These are phyloP conservation scores for Seiridium cupressi DNA, from an alignment of 2,329 filamentous ascomycete genomes.

Conservation along the genomic window DNA sequence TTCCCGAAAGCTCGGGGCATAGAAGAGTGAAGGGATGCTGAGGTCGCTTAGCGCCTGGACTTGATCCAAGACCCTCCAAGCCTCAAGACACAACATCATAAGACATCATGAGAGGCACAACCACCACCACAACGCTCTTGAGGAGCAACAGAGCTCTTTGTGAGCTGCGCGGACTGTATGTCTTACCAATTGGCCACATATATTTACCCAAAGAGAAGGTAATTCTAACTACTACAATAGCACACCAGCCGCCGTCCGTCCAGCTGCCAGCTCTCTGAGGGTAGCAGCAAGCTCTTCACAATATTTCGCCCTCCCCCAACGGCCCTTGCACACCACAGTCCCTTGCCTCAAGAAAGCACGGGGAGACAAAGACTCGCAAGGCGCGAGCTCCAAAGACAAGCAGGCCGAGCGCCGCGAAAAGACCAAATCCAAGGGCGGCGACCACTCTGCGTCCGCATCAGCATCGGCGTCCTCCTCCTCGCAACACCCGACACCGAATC, in stretches of 20 bases:
- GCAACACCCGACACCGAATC: conserved; percentile 30
- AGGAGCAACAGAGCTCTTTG: not conserved
- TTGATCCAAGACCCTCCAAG: not conserved
- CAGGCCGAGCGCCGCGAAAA: not conserved
- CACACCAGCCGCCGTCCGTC: conserved; percentile 5
- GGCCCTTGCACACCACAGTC: conserved; percentile 7
- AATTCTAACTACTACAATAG: not conserved
- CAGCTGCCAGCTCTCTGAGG: not conserved
- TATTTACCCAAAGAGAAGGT: not conserved
- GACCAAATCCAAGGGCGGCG: not conserved
- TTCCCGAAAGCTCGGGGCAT: not conserved
- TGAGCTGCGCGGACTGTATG: conserved; percentile 7
- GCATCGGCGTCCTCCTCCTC: not conserved
- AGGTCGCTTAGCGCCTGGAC: not conserved
- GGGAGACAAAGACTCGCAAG: not conserved
- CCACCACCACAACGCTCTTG: not conserved
- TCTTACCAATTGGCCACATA: not conserved
- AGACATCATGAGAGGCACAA: conserved; percentile 1
- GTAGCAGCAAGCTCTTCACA: not conserved
- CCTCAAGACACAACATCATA: not conserved
- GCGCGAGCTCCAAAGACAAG: not conserved
- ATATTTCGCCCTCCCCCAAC: not conserved
- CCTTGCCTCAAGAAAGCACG: not conserved
- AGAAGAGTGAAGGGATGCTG: not conserved
- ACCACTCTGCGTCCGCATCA: not conserved